These are phyloP conservation scores for Verbascum thapsus DNA, from an alignment of 257 asterid species.

Conservation along the genomic window DNA sequence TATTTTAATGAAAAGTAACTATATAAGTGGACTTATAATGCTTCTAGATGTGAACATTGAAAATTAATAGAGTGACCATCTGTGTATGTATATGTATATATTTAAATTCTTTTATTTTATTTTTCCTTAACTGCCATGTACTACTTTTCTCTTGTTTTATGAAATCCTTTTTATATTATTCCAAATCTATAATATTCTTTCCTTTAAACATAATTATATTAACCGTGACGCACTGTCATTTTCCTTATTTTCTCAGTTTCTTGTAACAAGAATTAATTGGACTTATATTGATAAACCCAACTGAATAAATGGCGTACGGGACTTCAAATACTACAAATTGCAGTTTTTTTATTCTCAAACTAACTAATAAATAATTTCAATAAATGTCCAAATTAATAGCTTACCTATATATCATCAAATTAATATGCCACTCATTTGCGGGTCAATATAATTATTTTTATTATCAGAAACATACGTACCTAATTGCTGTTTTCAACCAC, in stretches of 20 bases:
- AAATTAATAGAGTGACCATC: too few relatives aligned
- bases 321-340: conserved; percentile 30
- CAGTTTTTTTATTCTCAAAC: conserved; percentile 20
- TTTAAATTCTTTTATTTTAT: too few relatives aligned
- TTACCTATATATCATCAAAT: conserved; percentile 11
- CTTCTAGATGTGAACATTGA: too few relatives aligned
- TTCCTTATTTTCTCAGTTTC: conserved; percentile 13
- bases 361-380: not conserved
- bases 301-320: not conserved
- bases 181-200: too few relatives aligned
- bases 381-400: conserved; percentile 13
- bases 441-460: conserved; percentile 25
- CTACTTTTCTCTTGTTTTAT: too few relatives aligned
- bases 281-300: conserved; percentile 22
- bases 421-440: conserved; percentile 16
- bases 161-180: not conserved
- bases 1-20: too few relatives aligned
- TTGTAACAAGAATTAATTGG: conserved; percentile 18
- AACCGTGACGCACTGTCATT: not conserved
- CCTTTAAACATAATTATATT: too few relatives aligned
- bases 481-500: conserved; percentile 26
- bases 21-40: too few relatives aligned
- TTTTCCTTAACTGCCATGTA: too few relatives aligned
- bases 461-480: conserved; percentile 22
- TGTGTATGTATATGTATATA: too few relatives aligned